Base-by-base conservation (phyloP, 768 basidiomycete species). In the Kwoniella sp. region DNA sequence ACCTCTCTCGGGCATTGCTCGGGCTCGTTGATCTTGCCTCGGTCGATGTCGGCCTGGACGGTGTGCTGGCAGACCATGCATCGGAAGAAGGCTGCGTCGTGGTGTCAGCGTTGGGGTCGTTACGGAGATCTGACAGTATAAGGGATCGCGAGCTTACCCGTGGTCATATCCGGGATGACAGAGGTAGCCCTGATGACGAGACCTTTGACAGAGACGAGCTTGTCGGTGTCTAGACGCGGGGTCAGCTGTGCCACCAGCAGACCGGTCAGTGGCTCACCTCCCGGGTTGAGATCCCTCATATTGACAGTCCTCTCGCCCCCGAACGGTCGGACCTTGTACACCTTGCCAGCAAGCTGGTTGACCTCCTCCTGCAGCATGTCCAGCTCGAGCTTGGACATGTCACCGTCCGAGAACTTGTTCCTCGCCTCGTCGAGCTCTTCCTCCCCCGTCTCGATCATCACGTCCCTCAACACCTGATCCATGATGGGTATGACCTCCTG, bases 91-190 rank as follows among this genome's bases (percentile, higher is more conserved):
- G 93, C 95, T 60, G 84, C 1, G 19, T 2, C 17, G 42, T 20
- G 6, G 45, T 17, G 37, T 33, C 19, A 44, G 27, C 36, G 53
- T 15, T 20, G n/a, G 4, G 6, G 26, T 25, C 10, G 42, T 25
- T 4, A 44, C 42, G 12, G n/a, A 7, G 19, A 4, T 17, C 12
- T 14, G n/a, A n/a, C n/a, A 26, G 41, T 10, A 12, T 23, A 5
- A 20, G 25, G 25, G 26, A 26, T 25, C 47, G 19, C 20, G 29
- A 15, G 51, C 77, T 23, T 34, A 78, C 78, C 78, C 12, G 70
- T 83, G 76, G 93, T 92, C 95, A 99, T 98, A 75, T 99, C 95
- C 3, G 95, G 95, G 53, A 98, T 96, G 65, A 99, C 87, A 10
- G 93, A 89, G 0, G 95, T 96, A 0, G 92, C 88, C 20, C 95